phyloP scores from a whole-genome alignment of 1,284 basidiomycete species.

The Cutaneotrichosporon arboriforme region DNA sequence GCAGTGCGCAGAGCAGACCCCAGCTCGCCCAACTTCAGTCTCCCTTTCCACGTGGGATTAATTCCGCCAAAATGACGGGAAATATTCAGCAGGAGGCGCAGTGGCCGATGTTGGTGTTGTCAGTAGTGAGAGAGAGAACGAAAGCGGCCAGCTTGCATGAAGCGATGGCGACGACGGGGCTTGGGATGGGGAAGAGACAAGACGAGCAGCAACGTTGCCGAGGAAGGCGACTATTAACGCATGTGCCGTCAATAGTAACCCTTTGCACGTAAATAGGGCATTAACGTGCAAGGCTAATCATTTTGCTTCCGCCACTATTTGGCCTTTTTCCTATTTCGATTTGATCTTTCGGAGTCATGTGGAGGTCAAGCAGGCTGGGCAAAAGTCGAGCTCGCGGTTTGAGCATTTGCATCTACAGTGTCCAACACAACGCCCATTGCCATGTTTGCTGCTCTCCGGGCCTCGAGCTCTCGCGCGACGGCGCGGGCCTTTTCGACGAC shows the following conservation, averaged over 20 bases:
- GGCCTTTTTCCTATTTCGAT: too few species aligned
- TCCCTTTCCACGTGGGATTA: not conserved
- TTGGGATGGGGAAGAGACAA: not conserved
- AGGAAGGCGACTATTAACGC: too few species aligned
- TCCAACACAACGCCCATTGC: not conserved
- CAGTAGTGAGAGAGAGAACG: not conserved
- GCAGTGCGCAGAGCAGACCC: too few species aligned
- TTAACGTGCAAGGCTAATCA: too few species aligned
- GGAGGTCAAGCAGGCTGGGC: not conserved
- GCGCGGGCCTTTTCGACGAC: conserved; percentile 20
- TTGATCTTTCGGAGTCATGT: too few species aligned
- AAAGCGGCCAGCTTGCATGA: not conserved
- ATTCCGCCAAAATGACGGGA: not conserved
- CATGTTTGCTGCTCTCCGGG: conserved; percentile 27
- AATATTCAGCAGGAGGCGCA: not conserved
- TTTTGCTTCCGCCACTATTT: too few species aligned
- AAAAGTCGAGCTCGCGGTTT: not conserved
- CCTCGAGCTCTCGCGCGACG: conserved; percentile 23
- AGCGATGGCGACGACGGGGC: not conserved
- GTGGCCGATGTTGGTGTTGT: not conserved
- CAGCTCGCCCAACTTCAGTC: too few species aligned
- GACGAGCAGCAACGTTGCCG: too few species aligned
- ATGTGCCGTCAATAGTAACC: too few species aligned
- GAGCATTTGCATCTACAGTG: too few species aligned
- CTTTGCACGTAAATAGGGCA: too few species aligned